Base-by-base conservation (phyloP, 78 protist species). In the Speleostelium caveatum region DNA sequence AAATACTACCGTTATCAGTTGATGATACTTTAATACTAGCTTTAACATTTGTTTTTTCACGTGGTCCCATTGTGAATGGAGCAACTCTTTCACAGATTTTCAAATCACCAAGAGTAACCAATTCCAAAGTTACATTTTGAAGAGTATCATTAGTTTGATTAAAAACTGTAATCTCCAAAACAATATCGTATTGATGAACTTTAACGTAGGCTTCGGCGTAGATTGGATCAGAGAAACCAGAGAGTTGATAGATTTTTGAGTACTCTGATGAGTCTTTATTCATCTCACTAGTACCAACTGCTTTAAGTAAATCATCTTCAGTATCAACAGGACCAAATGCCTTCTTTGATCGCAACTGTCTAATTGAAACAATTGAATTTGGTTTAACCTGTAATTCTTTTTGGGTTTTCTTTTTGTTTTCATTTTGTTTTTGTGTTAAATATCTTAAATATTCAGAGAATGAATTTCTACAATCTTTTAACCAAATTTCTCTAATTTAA, bases 1-100 rank as follows among this genome's bases (percentile, higher is more conserved):
- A 95, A 41, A 98, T 96, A 90, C 96, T 76, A 51, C 99, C 99
- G 3, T 97, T 95, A 66, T 98, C 99, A n/a, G 99, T 98, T 12
- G 98, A 96, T 0, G 97, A 88, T 30, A 97, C 98, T 88, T 98
- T 98, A 87, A 98, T 88, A 63, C 71, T 75, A 0, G 98, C 91
- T 63, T 76, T 91, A 53, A 86, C 67, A 58, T 21, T 76, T 19
- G 75, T 22, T 39, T 68, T 58, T 74, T 90, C 98, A 68, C 87
- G 71, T 22, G 99, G 97, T 30, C 86, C 97, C 61, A 97, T 24
- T 24, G 97, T 93, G 89, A 90, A 68, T 26, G 80, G 36, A 68
- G 73, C 93, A 35, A 98, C 99, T 56, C 97, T 30, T 87, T 98
- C 99, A 67, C 93, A 90, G 33, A 98, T 94, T 88, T 96, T 96